Evolutionary conservation across 225 moss, liverwort and hornwort species (phyloP), one percentile per base, ranked within the genome.

Genomic region (Polytrichum commune): DNA sequence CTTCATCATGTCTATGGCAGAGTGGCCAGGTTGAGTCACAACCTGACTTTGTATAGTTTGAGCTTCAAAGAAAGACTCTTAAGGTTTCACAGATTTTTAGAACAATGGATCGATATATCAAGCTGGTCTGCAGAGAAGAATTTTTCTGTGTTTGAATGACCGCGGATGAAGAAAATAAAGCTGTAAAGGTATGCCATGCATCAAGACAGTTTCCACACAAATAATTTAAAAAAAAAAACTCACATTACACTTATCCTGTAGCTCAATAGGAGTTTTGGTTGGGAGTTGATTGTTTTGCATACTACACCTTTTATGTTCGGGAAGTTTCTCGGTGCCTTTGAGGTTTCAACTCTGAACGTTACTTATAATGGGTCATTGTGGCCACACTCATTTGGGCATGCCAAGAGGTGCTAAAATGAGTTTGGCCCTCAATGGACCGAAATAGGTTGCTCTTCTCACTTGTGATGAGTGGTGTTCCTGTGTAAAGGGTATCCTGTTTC

Each of bases 1-100:
- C 60, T 6, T 60, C 58, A 22, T 20, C n/a, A 24, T 24, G 35
- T 35, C 8, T 22, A 27, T 62, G 62, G 26, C 10, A 24, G 5
- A 63, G 27, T 63, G 24, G 23, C 62, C 62, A 27, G 62, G 62
- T 63, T 63, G 62, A 63, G 25, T 63, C 16, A 63, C 18, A 63
- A 26, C 62, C 62, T 63, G 62, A 63, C 62, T 5, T 63, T 63
- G 62, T 63, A 63, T 13, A 63, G 62, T 63, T 26, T 28, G 27
- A 63, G 27, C 62, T 27, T 26, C 62, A 20, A 7, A 24, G 24
- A n/a, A 57, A n/a, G 60, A 60, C 24, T 60, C 19, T 22, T 22
- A 60, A 22, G 22, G 60, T 22, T 60, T 7, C 22, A 60, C 22
- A 60, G 7, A 2, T 60, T n/a, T 60, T 60, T 60, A 46, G 60